Base-by-base conservation (phyloP, 169 alveolate species). In the Perkinsus chesapeaki region DNA sequence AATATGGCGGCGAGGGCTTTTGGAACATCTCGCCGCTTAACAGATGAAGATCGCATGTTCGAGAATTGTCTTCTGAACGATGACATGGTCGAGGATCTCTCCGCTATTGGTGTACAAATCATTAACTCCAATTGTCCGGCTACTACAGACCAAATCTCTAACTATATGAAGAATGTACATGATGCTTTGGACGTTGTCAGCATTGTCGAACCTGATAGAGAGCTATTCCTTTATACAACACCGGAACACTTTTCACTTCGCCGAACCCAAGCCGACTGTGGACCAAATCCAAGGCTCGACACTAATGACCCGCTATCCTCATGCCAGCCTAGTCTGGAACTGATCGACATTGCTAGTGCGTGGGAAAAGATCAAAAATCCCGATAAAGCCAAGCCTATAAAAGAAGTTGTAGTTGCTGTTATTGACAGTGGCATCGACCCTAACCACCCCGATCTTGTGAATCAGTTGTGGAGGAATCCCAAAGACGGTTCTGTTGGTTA, bases 391-490 rank as follows among this genome's bases (percentile, higher is more conserved):
- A 91, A 91, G 37, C 73, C 38, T 0, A 92, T 94, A n/a, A 93
- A 91, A 36, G 95, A 94, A 7, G 95, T 94, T 0, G 73, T 94
- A 48, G 95, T 94, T 39, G 95, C 95, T 19, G 95, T 94, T 34
- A 93, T 94, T 31, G 95, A 94, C 91, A 94, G 94, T 3, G 95
- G 95, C 0, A 94, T 94, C 7, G 95, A 92, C n/a, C 91, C n/a
- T 39, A 93, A 93, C 36, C 95, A 94, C 92, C 95, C 95, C 48
- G 95, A 94, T 91, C 82, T 94, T 37, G 94, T 91, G 0, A 93
- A 93, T 10, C 92, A 94, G 92, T 92, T 94, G 94, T 94, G 95
- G 95, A 48, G 92, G 31, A 92, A 94, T 36, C 95, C 93, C 19
- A 10, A 9, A 47, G 95, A 94, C 39, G 94, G 92, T 73, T 92